Base-by-base conservation (phyloP, 1,139 yeast genomes). In the Hyphopichia burtonii region DNA sequence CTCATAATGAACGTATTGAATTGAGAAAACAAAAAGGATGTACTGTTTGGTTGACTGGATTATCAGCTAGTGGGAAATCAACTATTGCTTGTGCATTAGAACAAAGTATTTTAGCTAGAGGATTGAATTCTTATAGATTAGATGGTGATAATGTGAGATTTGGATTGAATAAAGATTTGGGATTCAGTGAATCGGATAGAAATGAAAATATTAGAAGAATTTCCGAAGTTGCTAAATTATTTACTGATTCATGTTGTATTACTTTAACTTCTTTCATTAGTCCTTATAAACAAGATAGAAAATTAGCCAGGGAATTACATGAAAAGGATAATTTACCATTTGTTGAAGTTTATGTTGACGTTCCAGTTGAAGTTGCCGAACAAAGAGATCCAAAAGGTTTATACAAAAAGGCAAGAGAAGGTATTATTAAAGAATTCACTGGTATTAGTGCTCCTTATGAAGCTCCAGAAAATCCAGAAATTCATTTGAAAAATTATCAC, bases 381-480 rank as follows among this genome's bases (percentile, higher is more conserved):
- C 78, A 87, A 66, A 86, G 98, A 68, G 98, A 91, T 65, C 98
- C 98, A 49, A 91, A 91, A 74, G 98, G 98, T 9, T 75, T 91
- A 53, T 91, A 91, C 73, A 89, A 90, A 68, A 91, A 91, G 76
- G 98, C 98, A 18, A 82, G 97, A 62, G 95, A 90, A 56, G 98
- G 98, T 27, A 73, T 86, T 49, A 91, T 91, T 63, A 88, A 88
- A 67, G 96, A 91, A 61, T 91, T 91, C 69, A 91, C 98, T 18
- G 98, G 98, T 43, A 84, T 91, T 47, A 83, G 91, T 52, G 97
- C 96, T 14, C 98, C 98, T 32, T 91, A 91, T 63, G 98, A 91
- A 71, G 94, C 87, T 2, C 98, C 98, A 38, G 84, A 78, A 50
- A 59, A 68, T 30, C 87, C 98, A 33, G 98, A 91, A 68, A 74